Evolutionary conservation across 139 green algal genomes (phyloP).

Genomic region (Protoeuglena noctilucae): DNA sequence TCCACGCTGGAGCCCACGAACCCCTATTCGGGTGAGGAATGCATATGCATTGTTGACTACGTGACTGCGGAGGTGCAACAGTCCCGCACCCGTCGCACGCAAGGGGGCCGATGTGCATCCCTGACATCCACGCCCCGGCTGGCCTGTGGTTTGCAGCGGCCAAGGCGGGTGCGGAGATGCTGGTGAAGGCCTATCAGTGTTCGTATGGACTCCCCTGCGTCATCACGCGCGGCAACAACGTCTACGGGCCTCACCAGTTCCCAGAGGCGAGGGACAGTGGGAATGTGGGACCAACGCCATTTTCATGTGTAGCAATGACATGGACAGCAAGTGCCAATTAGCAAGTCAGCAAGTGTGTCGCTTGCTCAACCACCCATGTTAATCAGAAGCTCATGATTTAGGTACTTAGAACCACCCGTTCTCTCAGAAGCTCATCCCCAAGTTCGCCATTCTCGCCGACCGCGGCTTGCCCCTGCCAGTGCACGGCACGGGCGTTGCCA

Average conservation of each 20-base stretch:
- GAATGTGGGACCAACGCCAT: slow-evolving; percentile 38
- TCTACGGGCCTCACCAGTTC: slow-evolving; percentile 93
- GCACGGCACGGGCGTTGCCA: slow-evolving; percentile 26
- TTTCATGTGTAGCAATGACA: slow-evolving; percentile 1
- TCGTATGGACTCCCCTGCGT: slow-evolving; percentile 79
- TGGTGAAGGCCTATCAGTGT: slow-evolving; percentile 72
- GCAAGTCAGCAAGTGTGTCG: not conserved
- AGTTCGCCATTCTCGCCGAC: slow-evolving; percentile 55
- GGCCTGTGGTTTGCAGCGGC: no score
- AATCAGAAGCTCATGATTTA: not conserved
- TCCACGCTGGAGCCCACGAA: slow-evolving; percentile 86
- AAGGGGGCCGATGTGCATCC: no score
- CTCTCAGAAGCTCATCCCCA: slow-evolving; percentile 82
- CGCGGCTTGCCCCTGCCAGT: slow-evolving; percentile 50
- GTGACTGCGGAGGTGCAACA: no score
- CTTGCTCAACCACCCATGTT: not conserved
- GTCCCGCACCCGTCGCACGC: no score
- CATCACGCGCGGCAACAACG: slow-evolving; percentile 96
- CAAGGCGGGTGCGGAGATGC: slow-evolving; percentile 83
- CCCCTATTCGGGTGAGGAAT: slow-evolving; percentile 97
- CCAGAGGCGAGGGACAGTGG: no score
- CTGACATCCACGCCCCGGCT: no score
- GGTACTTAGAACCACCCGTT: slow-evolving; percentile 19
- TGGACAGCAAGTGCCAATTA: not conserved
- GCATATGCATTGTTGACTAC: no score